Base-by-base conservation (phyloP, 139 green algal species). In the Diplosphaera chodatii region DNA sequence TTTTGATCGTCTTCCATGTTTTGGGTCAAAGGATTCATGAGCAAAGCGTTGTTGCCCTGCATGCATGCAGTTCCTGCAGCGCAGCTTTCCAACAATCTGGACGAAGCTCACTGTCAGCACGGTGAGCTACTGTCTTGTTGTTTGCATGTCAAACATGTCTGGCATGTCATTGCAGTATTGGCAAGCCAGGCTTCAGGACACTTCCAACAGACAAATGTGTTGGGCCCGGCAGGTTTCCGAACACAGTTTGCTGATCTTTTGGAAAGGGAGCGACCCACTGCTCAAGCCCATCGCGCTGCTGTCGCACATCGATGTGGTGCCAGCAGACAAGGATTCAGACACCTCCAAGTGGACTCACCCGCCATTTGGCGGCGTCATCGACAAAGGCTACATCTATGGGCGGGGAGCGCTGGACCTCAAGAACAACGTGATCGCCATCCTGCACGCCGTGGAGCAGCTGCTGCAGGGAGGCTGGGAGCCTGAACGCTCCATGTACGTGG, bases 221-320 rank as follows among this genome's bases (percentile, higher is more conserved):
- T n/a, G n/a, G n/a, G n/a, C 16, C 16, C 25, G 48, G 48, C 48
- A 85, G 73, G 70, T 89, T 3, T 74, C 69, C 62, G 66, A 74
- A 1, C 73, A 74, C 33, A 88, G 78, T 59, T 74, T 83, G 32
- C 70, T 94, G 29, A 68, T 90, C n/a, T 83, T 62, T 1, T 94
- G 89, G 89, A 32, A 31, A 4, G 89, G 89, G 31, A 76, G 25
- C n/a, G 48, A 88, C 34, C 27, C 75, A 1, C 25, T 56, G 23
- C 69, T 91, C 68, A 66, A 66, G 5, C 84, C 89, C 3, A 68
- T 83, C 15, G 71, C 93, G 31, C 83, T 87, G 32, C 75, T 92
- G 10, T 79, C 63, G 31, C 90, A 96, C 76, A 63, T 86, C 13
- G 90, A 96, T 68, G 90, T 96, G 13, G 90, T 96, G 37, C 87